These are phyloP conservation scores for Trichoderma gracile DNA, from an alignment of 2,329 filamentous ascomycete genomes.

Conservation along the genomic window DNA sequence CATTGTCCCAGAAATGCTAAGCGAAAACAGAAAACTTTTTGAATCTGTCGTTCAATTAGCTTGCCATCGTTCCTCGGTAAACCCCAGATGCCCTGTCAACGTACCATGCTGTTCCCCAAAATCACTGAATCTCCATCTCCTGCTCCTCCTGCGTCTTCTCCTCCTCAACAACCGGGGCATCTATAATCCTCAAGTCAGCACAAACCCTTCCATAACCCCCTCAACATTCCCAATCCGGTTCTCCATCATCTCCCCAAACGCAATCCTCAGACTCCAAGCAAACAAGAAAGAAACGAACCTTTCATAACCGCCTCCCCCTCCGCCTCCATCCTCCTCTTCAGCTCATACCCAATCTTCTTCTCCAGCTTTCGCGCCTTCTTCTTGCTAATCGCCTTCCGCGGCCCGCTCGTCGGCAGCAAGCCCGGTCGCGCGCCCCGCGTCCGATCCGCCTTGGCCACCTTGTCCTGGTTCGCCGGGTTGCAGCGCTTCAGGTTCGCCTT, in stretches of 20 bases:
- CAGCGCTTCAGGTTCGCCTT: conserved; percentile 48
- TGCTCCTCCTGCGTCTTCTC: conserved; percentile 27
- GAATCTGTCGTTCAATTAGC: background rate
- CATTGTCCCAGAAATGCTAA: conserved; percentile 21
- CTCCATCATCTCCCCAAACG: no score
- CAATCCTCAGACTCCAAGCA: background rate
- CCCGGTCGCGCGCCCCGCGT: conserved; percentile 54
- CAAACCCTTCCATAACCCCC: no score
- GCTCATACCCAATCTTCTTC: conserved; percentile 53
- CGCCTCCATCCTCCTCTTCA: conserved; percentile 54
- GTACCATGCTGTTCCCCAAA: background rate
- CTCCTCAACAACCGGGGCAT: conserved; percentile 28
- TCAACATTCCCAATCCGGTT: no score
- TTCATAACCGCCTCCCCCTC: conserved; percentile 54
- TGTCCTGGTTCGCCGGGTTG: conserved; percentile 42
- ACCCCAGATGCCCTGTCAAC: background rate
- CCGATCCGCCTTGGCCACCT: conserved; percentile 46
- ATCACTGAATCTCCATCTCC: conserved; percentile 31
- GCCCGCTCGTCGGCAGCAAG: conserved; percentile 57
- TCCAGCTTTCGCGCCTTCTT: conserved; percentile 61
- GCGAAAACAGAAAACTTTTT: background rate
- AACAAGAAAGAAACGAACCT: conserved; percentile 38
- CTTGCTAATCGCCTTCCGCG: conserved; percentile 50
- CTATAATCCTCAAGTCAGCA: conserved; percentile 23
- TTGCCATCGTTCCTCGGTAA: background rate